phyloP scores from a whole-genome alignment of 306 rosid genomes.

The Trichosanthes cucumerina region DNA sequence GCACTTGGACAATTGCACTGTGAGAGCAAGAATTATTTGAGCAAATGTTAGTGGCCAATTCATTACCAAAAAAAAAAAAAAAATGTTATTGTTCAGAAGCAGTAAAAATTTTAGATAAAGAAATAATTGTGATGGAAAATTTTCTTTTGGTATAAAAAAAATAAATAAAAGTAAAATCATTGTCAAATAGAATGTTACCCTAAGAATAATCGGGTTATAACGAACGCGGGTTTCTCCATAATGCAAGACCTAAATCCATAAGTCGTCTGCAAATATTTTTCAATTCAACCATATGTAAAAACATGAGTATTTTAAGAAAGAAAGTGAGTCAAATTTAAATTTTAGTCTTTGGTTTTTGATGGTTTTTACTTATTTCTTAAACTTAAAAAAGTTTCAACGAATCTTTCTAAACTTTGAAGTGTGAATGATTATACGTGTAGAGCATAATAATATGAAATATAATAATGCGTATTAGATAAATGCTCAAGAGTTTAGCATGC shows the following conservation, averaged over 20 bases:
- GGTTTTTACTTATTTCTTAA: no score
- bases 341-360: neutral
- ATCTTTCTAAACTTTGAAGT: no score
- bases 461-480: no score
- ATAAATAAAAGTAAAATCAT: neutral
- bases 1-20: constrained; percentile 84
- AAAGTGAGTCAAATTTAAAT: neutral
- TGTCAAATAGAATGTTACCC: constrained; percentile 38
- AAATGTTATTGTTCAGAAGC: neutral
- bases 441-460: no score
- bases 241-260: constrained; percentile 82
- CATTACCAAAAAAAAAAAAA: no score
- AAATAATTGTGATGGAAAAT: neutral
- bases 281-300: neutral
- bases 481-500: no score
- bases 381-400: no score
- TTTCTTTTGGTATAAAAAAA: neutral
- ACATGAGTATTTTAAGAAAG: neutral
- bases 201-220: constrained; percentile 65
- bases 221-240: constrained; percentile 54
- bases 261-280: constrained; percentile 38
- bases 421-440: no score
- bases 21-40: neutral
- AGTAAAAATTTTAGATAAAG: neutral
- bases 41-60: neutral